Conservation (phyloP, 768 basidiomycete species). For the Termitomyces bulborhizus region DNA sequence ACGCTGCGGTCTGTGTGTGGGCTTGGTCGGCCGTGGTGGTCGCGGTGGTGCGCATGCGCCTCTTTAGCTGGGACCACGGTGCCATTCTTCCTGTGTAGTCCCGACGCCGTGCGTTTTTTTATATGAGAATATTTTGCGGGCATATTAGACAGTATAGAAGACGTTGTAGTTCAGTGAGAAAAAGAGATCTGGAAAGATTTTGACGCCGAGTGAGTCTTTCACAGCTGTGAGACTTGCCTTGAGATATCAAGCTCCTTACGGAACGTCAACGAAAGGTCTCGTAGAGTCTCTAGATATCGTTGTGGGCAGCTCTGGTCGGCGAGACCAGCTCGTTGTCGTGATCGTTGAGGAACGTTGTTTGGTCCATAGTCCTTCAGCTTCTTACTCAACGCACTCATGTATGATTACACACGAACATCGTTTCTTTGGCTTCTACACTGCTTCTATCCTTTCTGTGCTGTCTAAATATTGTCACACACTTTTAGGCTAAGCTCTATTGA, state of each 20-base stretch:
- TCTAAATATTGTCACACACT: too few species aligned
- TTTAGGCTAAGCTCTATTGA: neutral
- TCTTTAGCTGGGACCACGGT: slow-evolving; percentile 20
- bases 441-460: neutral
- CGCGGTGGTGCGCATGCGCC: slow-evolving; percentile 13
- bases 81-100: slow-evolving; percentile 41
- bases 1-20: slow-evolving; percentile 53
- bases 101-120: slow-evolving; percentile 53
- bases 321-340: slow-evolving; percentile 14
- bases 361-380: neutral
- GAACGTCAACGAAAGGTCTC: neutral
- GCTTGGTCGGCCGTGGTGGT: slow-evolving; percentile 29
- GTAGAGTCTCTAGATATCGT: neutral
- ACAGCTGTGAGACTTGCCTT: neutral
- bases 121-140: slow-evolving; percentile 71
- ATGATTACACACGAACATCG: neutral
- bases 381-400: neutral
- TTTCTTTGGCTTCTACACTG: neutral
- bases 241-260: neutral
- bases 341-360: slow-evolving; percentile 18
- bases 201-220: neutral
- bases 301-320: neutral
- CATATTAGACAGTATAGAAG: slow-evolving; percentile 25
- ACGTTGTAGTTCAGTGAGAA: neutral
- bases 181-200: neutral